Evolutionary conservation across 2,329 filamentous ascomycete species (phyloP), one percentile per base, ranked within the genome.

Genomic region (Diaporthe sp.): DNA sequence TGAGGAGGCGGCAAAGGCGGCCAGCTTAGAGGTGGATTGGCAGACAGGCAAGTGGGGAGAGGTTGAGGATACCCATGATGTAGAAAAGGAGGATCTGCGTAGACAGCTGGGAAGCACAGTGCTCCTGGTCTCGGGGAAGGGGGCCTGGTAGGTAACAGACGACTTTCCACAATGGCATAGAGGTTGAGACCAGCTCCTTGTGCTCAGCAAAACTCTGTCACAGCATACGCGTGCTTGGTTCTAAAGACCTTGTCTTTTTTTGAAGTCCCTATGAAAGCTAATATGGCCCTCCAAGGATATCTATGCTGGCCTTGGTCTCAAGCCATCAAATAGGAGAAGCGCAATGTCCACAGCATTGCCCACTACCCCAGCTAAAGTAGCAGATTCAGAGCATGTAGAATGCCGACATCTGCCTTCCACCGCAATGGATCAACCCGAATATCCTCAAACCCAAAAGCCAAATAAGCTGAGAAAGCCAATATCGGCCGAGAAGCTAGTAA

Each of bases 1-100:
- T 17, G 94, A 98, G 80, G 92, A 98, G 82, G 96, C 96, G 0
- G 92, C 94, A 0, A 88, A 89, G 80, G 93, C 94, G 19, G 92
- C 93, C 8, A 98, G 91, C 80, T 83, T 97, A 57, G 97, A 99
- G 87, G 95, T 98, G 22, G 89, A 91, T 78, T 98, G 95, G 93
- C 97, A 99, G 89, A 97, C 93, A 1, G 87, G 90, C 39, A 92
- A 94, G 84, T 98, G 97, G 96, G 97, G 97, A 12, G 96, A 98
- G 87, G 97, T 99, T 0, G 97, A 99, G 83, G 96, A 99, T 84
- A 98, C 96, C 39, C 97, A 99, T 85, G 97, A 99, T 87, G 97
- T 99, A 1, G 94, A 98, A 80, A 94, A 93, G 84, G 96, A 98
- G 84, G 97, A 99, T 84, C 79, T 98, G 78, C 90, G 92, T 82